These are phyloP conservation scores for Picea mariana DNA, from an alignment of 83 land plant species.

Conservation along the genomic window DNA sequence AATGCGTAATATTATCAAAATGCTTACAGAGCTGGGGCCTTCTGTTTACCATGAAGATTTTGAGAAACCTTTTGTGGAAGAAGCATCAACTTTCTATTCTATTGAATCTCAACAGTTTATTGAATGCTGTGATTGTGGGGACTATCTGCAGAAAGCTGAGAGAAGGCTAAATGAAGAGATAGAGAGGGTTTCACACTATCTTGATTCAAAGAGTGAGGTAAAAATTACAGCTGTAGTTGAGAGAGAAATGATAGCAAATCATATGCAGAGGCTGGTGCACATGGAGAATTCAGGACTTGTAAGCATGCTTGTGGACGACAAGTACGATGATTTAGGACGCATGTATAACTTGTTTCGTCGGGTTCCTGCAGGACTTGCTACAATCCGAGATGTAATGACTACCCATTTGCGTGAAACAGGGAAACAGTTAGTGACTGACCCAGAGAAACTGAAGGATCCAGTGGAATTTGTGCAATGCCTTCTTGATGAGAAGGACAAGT, in stretches of 20 bases:
- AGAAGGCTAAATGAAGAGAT: constrained; percentile 94
- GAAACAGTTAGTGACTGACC: constrained; percentile 92
- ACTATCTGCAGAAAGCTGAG: constrained; percentile 92
- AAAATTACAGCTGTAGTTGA: constrained; percentile 92
- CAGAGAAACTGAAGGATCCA: constrained; percentile 87
- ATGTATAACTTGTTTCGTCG: constrained; percentile 89
- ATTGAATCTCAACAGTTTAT: constrained; percentile 93
- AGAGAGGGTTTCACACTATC: constrained; percentile 89
- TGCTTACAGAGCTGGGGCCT: constrained; percentile 88
- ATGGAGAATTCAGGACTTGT: constrained; percentile 99
- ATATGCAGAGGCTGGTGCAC: constrained; percentile 88
- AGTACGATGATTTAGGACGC: constrained; percentile 86
- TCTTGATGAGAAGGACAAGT: constrained; percentile 88
- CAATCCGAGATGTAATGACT: constrained; percentile 88
- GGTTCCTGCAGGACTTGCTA: constrained; percentile 72
- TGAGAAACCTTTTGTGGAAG: constrained; percentile 90
- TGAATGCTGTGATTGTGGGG: constrained; percentile 96
- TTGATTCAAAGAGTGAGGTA: constrained; percentile 72
- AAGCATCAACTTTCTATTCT: constrained; percentile 81
- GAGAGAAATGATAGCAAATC: constrained; percentile 92
- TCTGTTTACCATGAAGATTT: constrained; percentile 92
- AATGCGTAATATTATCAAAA: constrained; percentile 91
- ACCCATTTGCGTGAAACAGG: constrained; percentile 89
- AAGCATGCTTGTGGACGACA: constrained; percentile 92
- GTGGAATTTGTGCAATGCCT: constrained; percentile 96